These are phyloP conservation scores for Fusarium sp. DNA, from an alignment of 2,329 filamentous ascomycete genomes.

Conservation along the genomic window DNA sequence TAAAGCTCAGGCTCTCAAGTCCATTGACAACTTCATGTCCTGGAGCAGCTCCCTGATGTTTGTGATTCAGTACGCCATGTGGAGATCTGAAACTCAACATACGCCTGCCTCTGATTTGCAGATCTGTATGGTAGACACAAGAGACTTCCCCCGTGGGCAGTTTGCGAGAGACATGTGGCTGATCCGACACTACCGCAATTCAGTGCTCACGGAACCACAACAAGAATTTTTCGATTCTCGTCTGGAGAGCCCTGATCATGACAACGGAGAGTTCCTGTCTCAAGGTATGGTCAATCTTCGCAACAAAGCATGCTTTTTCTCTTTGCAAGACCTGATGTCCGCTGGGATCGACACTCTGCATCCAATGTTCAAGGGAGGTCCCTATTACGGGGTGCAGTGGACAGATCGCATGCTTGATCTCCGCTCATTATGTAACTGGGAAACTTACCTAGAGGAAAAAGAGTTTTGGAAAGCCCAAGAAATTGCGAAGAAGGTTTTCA, in stretches of 20 bases:
- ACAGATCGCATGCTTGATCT: neutral
- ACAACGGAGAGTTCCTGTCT: constrained; percentile 3
- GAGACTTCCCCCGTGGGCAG: neutral
- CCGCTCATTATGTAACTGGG: neutral
- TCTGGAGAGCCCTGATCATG: fast-evolving
- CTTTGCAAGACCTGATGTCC: fast-evolving
- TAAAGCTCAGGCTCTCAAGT: too few relatives aligned
- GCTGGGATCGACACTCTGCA: neutral
- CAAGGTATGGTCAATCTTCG: neutral
- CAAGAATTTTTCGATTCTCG: neutral
- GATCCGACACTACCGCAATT: fast-evolving
- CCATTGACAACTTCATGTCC: neutral
- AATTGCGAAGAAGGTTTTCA: neutral
- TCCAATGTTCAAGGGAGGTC: neutral
- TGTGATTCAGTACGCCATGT: neutral
- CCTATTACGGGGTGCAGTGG: neutral
- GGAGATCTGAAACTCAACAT: neutral
- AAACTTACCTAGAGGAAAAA: fast-evolving
- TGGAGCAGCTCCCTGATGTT: constrained; percentile 1
- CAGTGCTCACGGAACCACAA: too few relatives aligned
- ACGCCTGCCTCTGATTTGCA: neutral
- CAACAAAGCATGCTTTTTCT: neutral
- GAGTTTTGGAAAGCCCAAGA: neutral
- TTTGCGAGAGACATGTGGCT: neutral
- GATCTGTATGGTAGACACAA: neutral